A percentile compares a stretch with the other conserved stretches of the same genome.
Conservation (phyloP, 2,329 filamentous ascomycete species). For the Alternaria sp. region DNA sequence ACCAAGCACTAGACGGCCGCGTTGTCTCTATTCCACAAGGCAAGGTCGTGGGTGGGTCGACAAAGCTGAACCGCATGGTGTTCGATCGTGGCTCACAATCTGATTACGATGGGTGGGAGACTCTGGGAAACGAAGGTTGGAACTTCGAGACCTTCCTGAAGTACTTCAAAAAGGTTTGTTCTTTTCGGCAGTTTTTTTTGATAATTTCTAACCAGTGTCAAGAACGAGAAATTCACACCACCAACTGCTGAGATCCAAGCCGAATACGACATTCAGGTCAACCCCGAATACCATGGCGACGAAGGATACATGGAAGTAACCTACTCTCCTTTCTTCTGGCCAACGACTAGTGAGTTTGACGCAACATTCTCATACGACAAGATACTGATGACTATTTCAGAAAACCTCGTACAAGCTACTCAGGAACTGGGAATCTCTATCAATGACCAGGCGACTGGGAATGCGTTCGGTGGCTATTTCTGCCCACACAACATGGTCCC, state of each 20-base stretch:
- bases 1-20: constrained; percentile 17
- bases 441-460: constrained; percentile 28
- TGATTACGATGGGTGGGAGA: constrained; percentile 42
- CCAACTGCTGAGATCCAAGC: constrained; percentile 20
- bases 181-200: background rate
- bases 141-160: constrained; percentile 34
- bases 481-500: constrained; percentile 27
- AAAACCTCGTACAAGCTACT: constrained; percentile 27
- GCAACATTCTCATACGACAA: background rate
- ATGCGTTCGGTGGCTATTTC: constrained; percentile 29
- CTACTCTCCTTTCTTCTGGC: constrained; percentile 30
- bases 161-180: constrained; percentile 30
- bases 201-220: constrained; percentile 2
- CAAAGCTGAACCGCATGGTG: constrained; percentile 49
- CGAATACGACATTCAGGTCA: constrained; percentile 26
- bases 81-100: constrained; percentile 35
- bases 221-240: constrained; percentile 31
- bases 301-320: constrained; percentile 26
- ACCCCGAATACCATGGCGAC: constrained; percentile 20
- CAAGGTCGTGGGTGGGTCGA: constrained; percentile 32
- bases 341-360: constrained; percentile 23
- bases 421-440: constrained; percentile 20
- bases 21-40: constrained; percentile 20
- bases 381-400: constrained; percentile 4
- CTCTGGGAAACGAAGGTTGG: constrained; percentile 34